Evolutionary conservation across 441 rosid species (phyloP).

Genomic region (Omphalea diandra): DNA sequence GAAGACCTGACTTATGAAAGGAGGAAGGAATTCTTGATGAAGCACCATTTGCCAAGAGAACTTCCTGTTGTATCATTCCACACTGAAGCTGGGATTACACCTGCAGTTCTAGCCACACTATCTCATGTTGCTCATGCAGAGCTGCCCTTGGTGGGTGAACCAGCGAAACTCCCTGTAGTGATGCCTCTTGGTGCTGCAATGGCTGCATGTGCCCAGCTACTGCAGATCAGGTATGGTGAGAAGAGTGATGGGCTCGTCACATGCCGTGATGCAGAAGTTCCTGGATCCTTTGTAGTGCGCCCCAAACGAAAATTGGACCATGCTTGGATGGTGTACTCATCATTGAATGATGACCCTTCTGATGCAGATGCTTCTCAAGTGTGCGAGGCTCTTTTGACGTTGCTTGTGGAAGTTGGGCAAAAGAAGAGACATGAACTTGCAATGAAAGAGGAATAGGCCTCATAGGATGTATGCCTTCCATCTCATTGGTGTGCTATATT

Average conservation of each 20-base stretch:
- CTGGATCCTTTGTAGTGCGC: constrained; percentile 80
- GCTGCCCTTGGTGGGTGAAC: constrained; percentile 54
- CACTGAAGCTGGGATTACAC: constrained; percentile 84
- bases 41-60: constrained; percentile 68
- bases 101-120: constrained; percentile 74
- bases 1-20: constrained; percentile 92
- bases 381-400: constrained; percentile 80
- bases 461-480: not conserved
- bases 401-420: constrained; percentile 75
- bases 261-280: constrained; percentile 90
- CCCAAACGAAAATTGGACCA: constrained; percentile 84
- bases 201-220: constrained; percentile 95
- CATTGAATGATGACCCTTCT: constrained; percentile 61
- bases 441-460: constrained; percentile 45
- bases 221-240: constrained; percentile 77
- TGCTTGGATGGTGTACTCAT: constrained; percentile 97
- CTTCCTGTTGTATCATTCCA: constrained; percentile 85
- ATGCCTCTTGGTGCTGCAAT: constrained; percentile 92
- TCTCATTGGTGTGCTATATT: not conserved
- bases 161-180: constrained; percentile 75
- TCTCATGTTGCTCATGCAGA: constrained; percentile 95
- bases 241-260: constrained; percentile 94
- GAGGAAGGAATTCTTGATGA: constrained; percentile 72
- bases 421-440: constrained; percentile 50
- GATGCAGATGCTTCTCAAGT: constrained; percentile 87